phyloP scores from a whole-genome alignment of 2,329 filamentous ascomycete genomes.

The Dryadomyces quercus-mongolicae region DNA sequence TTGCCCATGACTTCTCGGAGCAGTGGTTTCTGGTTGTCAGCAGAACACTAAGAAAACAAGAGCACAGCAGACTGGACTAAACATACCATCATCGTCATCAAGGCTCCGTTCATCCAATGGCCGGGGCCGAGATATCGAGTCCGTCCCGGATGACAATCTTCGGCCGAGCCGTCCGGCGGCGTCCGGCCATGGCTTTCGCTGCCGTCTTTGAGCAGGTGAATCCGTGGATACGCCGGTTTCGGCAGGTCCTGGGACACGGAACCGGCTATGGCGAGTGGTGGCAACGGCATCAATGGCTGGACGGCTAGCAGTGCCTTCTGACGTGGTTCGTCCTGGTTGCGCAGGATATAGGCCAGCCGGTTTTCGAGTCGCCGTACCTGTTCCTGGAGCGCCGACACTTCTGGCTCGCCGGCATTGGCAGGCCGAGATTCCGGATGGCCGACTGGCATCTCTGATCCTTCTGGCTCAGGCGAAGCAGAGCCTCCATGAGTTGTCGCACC shows the following conservation, averaged over 20 bases:
- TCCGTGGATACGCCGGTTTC: background rate
- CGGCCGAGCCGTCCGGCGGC: background rate
- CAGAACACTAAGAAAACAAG: background rate
- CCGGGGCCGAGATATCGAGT: slow-evolving; percentile 43
- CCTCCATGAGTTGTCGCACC: too few species aligned
- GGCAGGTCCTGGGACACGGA: background rate
- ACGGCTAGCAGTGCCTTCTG: background rate
- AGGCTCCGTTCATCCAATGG: slow-evolving; percentile 35
- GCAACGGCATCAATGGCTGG: background rate
- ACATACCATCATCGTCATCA: slow-evolving; percentile 31
- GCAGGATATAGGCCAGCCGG: slow-evolving; percentile 20
- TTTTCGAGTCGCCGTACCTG: slow-evolving; percentile 32
- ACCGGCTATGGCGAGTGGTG: background rate
- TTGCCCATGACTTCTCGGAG: slow-evolving; percentile 27
- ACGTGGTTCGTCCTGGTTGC: slow-evolving; percentile 4
- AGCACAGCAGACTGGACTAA: background rate
- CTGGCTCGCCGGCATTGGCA: slow-evolving; percentile 10
- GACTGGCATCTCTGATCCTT: too few species aligned
- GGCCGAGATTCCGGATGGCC: too few species aligned
- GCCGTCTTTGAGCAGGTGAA: background rate
- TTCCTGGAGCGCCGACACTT: slow-evolving; percentile 25
- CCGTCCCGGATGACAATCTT: slow-evolving; percentile 21
- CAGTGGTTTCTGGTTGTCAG: slow-evolving; percentile 24
- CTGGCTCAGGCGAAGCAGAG: too few species aligned
- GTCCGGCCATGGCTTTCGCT: background rate